Evolutionary conservation across 1,139 yeast genomes (phyloP).

Genomic region (Spencermartinsiella ligniputridi): DNA sequence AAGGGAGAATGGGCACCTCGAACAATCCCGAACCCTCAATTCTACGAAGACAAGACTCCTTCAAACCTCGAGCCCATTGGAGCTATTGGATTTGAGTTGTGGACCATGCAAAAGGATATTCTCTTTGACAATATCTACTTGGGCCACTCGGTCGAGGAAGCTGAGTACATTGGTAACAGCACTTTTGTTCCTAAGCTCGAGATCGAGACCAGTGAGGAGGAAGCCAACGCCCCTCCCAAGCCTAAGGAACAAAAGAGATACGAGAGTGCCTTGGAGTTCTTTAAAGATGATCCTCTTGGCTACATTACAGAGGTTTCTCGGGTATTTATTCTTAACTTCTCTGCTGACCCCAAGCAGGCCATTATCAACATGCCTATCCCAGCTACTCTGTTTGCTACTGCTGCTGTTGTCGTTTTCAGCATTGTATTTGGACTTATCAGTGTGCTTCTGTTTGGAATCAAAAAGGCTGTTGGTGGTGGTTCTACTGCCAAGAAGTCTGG

Average conservation of each 20-base stretch:
- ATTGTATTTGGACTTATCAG: slow-evolving; percentile 28
- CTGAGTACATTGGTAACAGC: slow-evolving; percentile 73
- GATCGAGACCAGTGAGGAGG: slow-evolving; percentile 44
- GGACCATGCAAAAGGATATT: slow-evolving; percentile 78
- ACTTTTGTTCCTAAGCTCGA: slow-evolving; percentile 63
- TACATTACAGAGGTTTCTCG: slow-evolving; percentile 29
- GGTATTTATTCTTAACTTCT: slow-evolving; percentile 32
- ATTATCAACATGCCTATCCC: slow-evolving; percentile 33
- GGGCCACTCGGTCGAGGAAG: slow-evolving; percentile 78
- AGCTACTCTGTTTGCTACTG: slow-evolving; percentile 27
- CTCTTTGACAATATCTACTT: slow-evolving; percentile 79
- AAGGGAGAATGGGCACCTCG: slow-evolving; percentile 78
- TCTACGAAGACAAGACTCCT: slow-evolving; percentile 55
- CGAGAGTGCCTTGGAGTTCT: slow-evolving; percentile 27
- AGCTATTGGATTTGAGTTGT: slow-evolving; percentile 82
- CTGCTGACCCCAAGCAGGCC: slow-evolving; percentile 31
- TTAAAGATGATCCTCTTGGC: slow-evolving; percentile 35
- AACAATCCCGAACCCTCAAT: slow-evolving; percentile 62
- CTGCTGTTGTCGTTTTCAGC: slow-evolving; percentile 19
- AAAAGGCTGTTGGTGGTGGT: slow-evolving; percentile 15
- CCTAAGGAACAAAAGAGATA: slow-evolving; percentile 23
- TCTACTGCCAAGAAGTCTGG: slow-evolving; percentile 15
- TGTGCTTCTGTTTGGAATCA: slow-evolving; percentile 19
- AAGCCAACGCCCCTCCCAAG: slow-evolving; percentile 31
- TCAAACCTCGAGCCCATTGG: slow-evolving; percentile 65